A percentile compares a stretch with the other conserved stretches of the same genome.
Evolutionary conservation across 2,329 filamentous ascomycete genomes (phyloP).

Genomic region (Teratosphaeria gauchensis): DNA sequence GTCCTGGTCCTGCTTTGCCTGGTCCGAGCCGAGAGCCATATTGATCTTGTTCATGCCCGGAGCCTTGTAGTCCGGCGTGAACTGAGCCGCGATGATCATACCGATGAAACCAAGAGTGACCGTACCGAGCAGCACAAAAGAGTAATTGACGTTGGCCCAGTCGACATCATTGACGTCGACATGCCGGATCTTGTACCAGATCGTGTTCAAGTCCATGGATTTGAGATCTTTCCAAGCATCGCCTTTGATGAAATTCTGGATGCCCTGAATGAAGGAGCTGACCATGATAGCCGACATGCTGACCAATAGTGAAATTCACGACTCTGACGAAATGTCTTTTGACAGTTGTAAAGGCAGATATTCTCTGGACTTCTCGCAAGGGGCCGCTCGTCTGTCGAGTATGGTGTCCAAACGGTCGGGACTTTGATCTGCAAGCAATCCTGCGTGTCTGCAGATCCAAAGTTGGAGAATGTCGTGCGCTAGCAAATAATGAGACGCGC

Average conservation of each 20-base stretch:
- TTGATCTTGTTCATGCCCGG: constrained; percentile 10
- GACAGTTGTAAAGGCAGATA: too few relatives aligned
- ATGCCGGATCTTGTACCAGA: neutral
- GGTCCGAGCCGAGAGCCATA: constrained; percentile 12
- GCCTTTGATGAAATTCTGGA: neutral
- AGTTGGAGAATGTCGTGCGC: neutral
- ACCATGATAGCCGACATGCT: neutral
- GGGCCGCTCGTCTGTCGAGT: neutral
- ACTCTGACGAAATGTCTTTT: neutral
- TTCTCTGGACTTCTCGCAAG: too few relatives aligned
- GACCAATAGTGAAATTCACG: neutral
- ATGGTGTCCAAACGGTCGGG: too few relatives aligned
- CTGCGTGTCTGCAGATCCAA: neutral
- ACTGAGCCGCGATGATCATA: constrained; percentile 17
- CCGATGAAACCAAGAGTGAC: constrained; percentile 16
- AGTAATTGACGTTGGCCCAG: constrained; percentile 6
- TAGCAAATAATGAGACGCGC: neutral
- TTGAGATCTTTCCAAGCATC: neutral
- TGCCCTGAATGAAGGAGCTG: neutral
- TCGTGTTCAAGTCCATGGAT: neutral
- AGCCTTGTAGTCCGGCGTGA: constrained; percentile 10
- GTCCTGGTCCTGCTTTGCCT: constrained; percentile 13
- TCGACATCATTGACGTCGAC: constrained; percentile 4
- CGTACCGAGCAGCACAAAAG: constrained; percentile 15
- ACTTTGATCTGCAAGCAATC: too few relatives aligned